phyloP scores from a whole-genome alignment of 2,329 filamentous ascomycete genomes.

The Phaeosphaeriaceae sp. region DNA sequence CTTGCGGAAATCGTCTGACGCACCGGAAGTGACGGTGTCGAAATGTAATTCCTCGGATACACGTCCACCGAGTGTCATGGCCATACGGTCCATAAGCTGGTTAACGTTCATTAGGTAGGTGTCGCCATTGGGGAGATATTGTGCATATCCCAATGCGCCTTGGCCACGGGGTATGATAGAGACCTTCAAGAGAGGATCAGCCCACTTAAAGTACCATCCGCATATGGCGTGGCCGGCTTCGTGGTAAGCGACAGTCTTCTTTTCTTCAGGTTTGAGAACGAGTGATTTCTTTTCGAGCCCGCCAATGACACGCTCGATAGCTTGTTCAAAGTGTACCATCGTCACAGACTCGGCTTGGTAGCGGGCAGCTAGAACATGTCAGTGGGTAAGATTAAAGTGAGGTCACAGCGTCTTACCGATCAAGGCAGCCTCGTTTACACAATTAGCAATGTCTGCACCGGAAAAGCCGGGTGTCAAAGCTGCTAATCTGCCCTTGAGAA shows the following conservation, averaged over 20 bases:
- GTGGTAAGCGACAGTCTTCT: slow-evolving; percentile 95
- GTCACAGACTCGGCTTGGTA: slow-evolving; percentile 78
- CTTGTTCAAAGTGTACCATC: slow-evolving; percentile 94
- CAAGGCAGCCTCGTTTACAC: slow-evolving; percentile 94
- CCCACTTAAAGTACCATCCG: slow-evolving; percentile 95
- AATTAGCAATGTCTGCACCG: slow-evolving; percentile 97
- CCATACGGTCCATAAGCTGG: slow-evolving; percentile 99
- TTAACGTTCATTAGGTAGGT: slow-evolving; percentile 95
- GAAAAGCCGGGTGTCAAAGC: slow-evolving; percentile 96
- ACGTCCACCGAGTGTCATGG: slow-evolving; percentile 96
- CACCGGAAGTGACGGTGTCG: slow-evolving; percentile 92
- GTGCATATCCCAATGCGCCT: slow-evolving; percentile 91
- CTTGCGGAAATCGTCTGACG: slow-evolving; percentile 97
- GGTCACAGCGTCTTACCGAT: slow-evolving; percentile 72
- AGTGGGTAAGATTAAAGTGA: slow-evolving; percentile 36
- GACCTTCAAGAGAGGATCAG: slow-evolving; percentile 97
- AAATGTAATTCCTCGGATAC: slow-evolving; percentile 97
- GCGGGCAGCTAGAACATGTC: slow-evolving; percentile 73
- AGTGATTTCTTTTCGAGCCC: slow-evolving; percentile 97
- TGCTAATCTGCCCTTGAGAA: slow-evolving; percentile 84
- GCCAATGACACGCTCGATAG: slow-evolving; percentile 95
- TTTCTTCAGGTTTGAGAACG: slow-evolving; percentile 90
- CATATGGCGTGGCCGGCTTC: slow-evolving; percentile 98
- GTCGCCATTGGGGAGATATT: slow-evolving; percentile 91
- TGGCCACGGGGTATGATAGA: slow-evolving; percentile 97